Evolutionary conservation across 2,329 filamentous ascomycete genomes (phyloP).

Genomic region (Xylaria sp.): DNA sequence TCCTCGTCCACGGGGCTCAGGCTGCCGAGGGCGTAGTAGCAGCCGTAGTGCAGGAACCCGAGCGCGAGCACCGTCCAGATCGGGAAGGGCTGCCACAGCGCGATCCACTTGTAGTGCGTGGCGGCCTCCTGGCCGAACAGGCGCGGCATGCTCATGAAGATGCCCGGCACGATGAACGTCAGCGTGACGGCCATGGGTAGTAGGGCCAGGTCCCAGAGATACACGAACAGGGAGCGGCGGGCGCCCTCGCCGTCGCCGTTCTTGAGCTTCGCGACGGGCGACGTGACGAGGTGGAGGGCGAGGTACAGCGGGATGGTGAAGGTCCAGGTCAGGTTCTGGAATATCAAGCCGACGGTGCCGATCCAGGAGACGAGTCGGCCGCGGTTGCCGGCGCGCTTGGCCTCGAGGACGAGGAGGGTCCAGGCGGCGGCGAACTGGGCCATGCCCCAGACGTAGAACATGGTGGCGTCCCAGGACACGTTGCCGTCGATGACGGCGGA

Average conservation of each 20-base stretch:
- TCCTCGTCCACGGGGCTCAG: slow-evolving; percentile 39
- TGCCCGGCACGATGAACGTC: slow-evolving; percentile 41
- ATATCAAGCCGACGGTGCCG: slow-evolving; percentile 39
- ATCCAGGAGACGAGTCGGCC: slow-evolving; percentile 41
- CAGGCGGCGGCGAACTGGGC: slow-evolving; percentile 45
- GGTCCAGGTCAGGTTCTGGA: slow-evolving; percentile 45
- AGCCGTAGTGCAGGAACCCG: slow-evolving; percentile 39
- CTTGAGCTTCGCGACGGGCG: slow-evolving; percentile 42
- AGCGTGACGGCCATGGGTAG: slow-evolving; percentile 45
- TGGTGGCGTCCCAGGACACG: slow-evolving; percentile 35
- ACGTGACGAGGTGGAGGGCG: slow-evolving; percentile 46
- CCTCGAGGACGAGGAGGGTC: slow-evolving; percentile 47
- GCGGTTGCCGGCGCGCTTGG: slow-evolving; percentile 44
- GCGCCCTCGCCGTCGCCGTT: slow-evolving; percentile 39
- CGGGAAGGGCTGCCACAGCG: slow-evolving; percentile 47
- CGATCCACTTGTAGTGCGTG: slow-evolving; percentile 46
- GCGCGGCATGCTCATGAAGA: slow-evolving; percentile 45
- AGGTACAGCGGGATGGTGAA: slow-evolving; percentile 45
- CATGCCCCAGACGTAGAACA: slow-evolving; percentile 45
- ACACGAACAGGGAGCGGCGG: slow-evolving; percentile 42
- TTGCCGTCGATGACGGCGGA: slow-evolving; percentile 43
- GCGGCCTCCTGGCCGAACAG: slow-evolving; percentile 40
- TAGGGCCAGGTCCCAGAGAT: slow-evolving; percentile 47
- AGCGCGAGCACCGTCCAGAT: slow-evolving; percentile 38
- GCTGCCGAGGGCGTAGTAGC: slow-evolving; percentile 42